Conservation (phyloP, 2,329 filamentous ascomycete genomes). For the Diaporthe amygdali region DNA sequence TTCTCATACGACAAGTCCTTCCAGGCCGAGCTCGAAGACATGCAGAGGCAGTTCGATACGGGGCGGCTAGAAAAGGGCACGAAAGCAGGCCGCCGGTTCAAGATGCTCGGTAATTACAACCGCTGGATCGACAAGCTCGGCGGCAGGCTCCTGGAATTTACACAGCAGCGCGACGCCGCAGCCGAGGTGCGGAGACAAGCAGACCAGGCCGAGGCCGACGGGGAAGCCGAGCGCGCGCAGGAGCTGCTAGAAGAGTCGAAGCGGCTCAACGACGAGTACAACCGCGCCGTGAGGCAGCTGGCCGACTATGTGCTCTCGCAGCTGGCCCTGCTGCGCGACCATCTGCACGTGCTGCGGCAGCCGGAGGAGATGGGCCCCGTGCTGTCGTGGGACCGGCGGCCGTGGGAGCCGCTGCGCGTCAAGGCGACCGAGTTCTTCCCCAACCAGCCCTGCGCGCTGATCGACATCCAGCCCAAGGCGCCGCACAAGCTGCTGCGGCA, state of each 20-base stretch:
- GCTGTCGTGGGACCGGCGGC: conserved; percentile 72
- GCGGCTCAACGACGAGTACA: conserved; percentile 24
- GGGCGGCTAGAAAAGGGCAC: conserved; percentile 21
- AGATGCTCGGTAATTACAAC: conserved; percentile 24
- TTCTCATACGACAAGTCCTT: conserved; percentile 45
- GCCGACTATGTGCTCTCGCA: conserved; percentile 42
- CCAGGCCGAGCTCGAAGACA: conserved; percentile 46
- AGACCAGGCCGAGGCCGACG: background rate
- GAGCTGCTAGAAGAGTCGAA: conserved; percentile 19
- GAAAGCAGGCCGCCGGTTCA: conserved; percentile 13
- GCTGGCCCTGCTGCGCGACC: conserved; percentile 48
- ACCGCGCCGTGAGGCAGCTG: conserved; percentile 37
- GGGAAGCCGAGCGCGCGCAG: background rate
- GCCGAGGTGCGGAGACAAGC: conserved; percentile 27
- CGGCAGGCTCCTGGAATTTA: conserved; percentile 31
- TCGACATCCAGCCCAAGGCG: conserved; percentile 70
- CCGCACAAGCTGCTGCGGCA: conserved; percentile 54
- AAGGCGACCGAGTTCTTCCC: conserved; percentile 70
- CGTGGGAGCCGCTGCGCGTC: conserved; percentile 71
- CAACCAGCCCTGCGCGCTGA: conserved; percentile 57
- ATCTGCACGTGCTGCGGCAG: conserved; percentile 56
- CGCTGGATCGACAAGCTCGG: conserved; percentile 26
- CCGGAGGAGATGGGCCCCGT: conserved; percentile 53
- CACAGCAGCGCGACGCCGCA: conserved; percentile 39
- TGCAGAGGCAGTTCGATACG: conserved; percentile 36